phyloP scores from a whole-genome alignment of 805 yeast species.

The Myxozyma vanderwaltii region DNA sequence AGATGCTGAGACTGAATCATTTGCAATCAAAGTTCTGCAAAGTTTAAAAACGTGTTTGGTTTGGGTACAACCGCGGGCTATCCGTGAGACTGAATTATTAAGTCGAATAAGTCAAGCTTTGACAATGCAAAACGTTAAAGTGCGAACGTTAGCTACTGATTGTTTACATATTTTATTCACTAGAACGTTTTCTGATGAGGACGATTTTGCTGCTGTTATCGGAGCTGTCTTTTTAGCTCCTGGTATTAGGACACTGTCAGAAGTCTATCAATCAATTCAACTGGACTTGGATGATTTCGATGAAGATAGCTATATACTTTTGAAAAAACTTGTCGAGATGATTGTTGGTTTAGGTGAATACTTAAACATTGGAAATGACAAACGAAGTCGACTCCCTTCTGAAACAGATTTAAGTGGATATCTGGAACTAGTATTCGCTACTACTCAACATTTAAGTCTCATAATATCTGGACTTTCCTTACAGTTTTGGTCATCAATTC shows the following conservation, averaged over 20 bases:
- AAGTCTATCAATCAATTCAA: slow-evolving; percentile 55
- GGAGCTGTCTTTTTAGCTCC: slow-evolving; percentile 74
- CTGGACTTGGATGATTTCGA: slow-evolving; percentile 69
- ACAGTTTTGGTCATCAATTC: slow-evolving; percentile 90
- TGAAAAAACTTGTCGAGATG: slow-evolving; percentile 92
- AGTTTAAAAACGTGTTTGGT: slow-evolving; percentile 86
- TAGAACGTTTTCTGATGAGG: slow-evolving; percentile 64
- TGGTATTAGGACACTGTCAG: slow-evolving; percentile 69
- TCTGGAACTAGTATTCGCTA: slow-evolving; percentile 70
- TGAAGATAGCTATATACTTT: slow-evolving; percentile 75
- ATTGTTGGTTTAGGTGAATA: slow-evolving; percentile 83
- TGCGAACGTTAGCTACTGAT: slow-evolving; percentile 74
- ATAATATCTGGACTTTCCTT: slow-evolving; percentile 88
- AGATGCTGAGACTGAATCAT: slow-evolving; percentile 46
- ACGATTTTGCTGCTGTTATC: slow-evolving; percentile 75
- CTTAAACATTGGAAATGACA: slow-evolving; percentile 53
- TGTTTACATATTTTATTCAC: slow-evolving; percentile 88
- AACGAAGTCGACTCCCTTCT: slow-evolving; percentile 48
- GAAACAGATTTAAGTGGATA: slow-evolving; percentile 67
- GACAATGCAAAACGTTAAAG: slow-evolving; percentile 53
- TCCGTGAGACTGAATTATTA: slow-evolving; percentile 66
- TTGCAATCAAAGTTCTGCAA: slow-evolving; percentile 69
- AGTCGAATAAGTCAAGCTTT: slow-evolving; percentile 55
- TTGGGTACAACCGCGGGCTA: slow-evolving; percentile 82
- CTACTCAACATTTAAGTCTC: slow-evolving; percentile 81